Conservation (phyloP, 805 yeast species). For the Tetrapisispora namnaoensis region DNA sequence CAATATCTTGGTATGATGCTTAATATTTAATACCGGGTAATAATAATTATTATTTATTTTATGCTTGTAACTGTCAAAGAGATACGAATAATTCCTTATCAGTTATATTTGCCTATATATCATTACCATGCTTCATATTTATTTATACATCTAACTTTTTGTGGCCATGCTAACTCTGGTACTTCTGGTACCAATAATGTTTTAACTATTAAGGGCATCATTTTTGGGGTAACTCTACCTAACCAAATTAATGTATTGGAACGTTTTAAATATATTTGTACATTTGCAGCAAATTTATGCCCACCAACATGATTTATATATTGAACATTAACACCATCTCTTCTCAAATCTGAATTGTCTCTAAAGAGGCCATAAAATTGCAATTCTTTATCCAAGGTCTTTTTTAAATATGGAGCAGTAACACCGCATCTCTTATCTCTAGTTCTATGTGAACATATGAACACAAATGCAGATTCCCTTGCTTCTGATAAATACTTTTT, state of each 20-base stretch:
- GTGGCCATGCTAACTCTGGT: slow-evolving; percentile 65
- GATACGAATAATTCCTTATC: no score
- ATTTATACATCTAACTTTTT: slow-evolving; percentile 42
- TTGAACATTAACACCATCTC: slow-evolving; percentile 62
- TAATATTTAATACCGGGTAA: not conserved
- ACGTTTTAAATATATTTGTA: slow-evolving; percentile 50
- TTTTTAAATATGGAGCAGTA: slow-evolving; percentile 84
- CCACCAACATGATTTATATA: slow-evolving; percentile 90
- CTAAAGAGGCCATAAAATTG: slow-evolving; percentile 64
- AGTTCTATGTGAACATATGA: slow-evolving; percentile 82
- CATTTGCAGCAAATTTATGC: slow-evolving; percentile 89
- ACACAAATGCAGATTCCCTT: slow-evolving; percentile 39
- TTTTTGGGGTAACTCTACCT: slow-evolving; percentile 74
- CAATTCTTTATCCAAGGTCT: slow-evolving; percentile 62
- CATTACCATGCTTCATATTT: slow-evolving; percentile 32
- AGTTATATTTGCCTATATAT: no score
- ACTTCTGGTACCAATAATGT: slow-evolving; percentile 58
- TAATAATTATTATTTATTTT: no score
- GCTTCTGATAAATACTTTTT: slow-evolving; percentile 31
- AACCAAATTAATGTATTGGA: slow-evolving; percentile 61
- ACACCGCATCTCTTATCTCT: slow-evolving; percentile 91
- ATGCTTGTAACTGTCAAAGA: no score
- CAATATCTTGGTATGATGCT: no score
- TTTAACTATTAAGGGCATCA: slow-evolving; percentile 66
- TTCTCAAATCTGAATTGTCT: slow-evolving; percentile 65